phyloP scores from a whole-genome alignment of 306 rosid species.

The barrel medic (Medicago truncatula) region MtrunA17r5.0-ANR NC_053044.1:24003001-24003500 shows the following conservation, averaged over 20 bases:
- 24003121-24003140: constrained; percentile 34
- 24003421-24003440: constrained; percentile 5
- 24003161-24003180: constrained; percentile 2
- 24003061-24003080: constrained; percentile 77
- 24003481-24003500: constrained; percentile 5
- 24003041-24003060: constrained; percentile 61
- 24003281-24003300: constrained; percentile 39
- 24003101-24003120: constrained; percentile 88
- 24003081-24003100: constrained; percentile 84
- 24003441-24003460: constrained; percentile 20
- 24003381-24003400: constrained; percentile 18
- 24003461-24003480: constrained; percentile 13
- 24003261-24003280: constrained; percentile 64
- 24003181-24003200: constrained; percentile 78
- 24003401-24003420: constrained; percentile 9
- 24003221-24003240: constrained; percentile 95
- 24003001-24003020: constrained; percentile 58
- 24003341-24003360: constrained; percentile 3
- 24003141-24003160: neutral
- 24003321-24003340: constrained; percentile 1
- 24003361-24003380: constrained; percentile 16
- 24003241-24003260: constrained; percentile 81
- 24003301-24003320: constrained; percentile 24
- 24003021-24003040: constrained; percentile 73
- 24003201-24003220: constrained; percentile 88